These are phyloP conservation scores for Gaertneriomyces sp. DNA, from an alignment of 192 early-diverging fungal genomes.

Conservation along the genomic window DNA sequence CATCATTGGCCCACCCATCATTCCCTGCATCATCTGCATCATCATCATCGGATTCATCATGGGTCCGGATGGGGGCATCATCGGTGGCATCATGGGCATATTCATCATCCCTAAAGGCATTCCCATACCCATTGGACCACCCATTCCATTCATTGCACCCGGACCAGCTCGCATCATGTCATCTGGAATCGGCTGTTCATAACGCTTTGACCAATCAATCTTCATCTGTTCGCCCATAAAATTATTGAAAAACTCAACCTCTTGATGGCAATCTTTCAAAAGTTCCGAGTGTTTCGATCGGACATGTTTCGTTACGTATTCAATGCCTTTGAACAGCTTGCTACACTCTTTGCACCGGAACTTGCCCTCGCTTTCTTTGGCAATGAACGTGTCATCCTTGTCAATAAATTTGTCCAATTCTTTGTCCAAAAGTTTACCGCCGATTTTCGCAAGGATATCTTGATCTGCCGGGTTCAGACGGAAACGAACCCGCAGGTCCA, in stretches of 20 bases:
- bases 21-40: slow-evolving; percentile 17
- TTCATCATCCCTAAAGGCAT: slow-evolving; percentile 37
- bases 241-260: slow-evolving; percentile 72
- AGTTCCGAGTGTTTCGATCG: slow-evolving; percentile 83
- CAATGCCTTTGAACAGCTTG: slow-evolving; percentile 91
- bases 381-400: slow-evolving; percentile 29
- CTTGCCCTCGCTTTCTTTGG: slow-evolving; percentile 74
- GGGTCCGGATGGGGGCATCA: slow-evolving; percentile 28
- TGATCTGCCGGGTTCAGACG: slow-evolving; percentile 34
- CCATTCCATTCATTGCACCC: slow-evolving; percentile 18
- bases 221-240: slow-evolving; percentile 86
- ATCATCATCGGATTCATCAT: slow-evolving; percentile 35
- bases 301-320: slow-evolving; percentile 95
- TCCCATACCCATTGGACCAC: slow-evolving; percentile 25
- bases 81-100: slow-evolving; percentile 23
- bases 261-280: neutral
- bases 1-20: slow-evolving; percentile 15
- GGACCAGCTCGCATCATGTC: neutral
- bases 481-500: slow-evolving; percentile 54
- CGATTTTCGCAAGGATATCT: slow-evolving; percentile 27
- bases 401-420: slow-evolving; percentile 53
- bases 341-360: slow-evolving; percentile 83
- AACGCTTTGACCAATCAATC: slow-evolving; percentile 28
- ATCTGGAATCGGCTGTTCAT: slow-evolving; percentile 12
- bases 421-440: slow-evolving; percentile 33